Percentiles rank a stretch among this genome's conserved stretches.
These are phyloP conservation scores for Exophiala oligosperma DNA, from an alignment of 2,329 filamentous ascomycete genomes.

Conservation along the genomic window DNA sequence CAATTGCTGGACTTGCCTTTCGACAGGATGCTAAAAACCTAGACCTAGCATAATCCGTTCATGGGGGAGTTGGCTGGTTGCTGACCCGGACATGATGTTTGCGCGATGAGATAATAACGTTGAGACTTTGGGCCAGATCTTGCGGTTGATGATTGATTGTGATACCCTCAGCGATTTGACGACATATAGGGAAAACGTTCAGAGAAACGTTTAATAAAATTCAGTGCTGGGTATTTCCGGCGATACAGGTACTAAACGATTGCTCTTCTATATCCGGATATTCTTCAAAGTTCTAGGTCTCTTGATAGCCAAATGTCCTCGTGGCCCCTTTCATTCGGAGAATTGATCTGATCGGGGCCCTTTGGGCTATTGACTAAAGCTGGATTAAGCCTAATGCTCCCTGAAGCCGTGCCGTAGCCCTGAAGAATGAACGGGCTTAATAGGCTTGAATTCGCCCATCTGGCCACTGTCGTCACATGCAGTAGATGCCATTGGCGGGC, in stretches of 20 bases:
- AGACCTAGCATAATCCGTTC: too few relatives aligned
- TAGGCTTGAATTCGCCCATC: background rate
- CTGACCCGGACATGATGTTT: background rate
- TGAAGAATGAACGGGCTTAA: too few relatives aligned
- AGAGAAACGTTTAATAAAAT: too few relatives aligned
- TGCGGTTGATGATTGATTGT: conserved; percentile 1
- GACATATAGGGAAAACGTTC: background rate
- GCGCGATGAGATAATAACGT: background rate
- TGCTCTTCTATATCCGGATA: background rate
- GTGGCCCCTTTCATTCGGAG: background rate
- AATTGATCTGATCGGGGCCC: background rate
- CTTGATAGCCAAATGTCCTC: too few relatives aligned
- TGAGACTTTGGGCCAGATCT: background rate
- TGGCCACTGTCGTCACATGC: background rate
- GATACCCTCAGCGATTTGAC: background rate
- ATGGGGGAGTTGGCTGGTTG: background rate
- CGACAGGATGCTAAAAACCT: too few relatives aligned
- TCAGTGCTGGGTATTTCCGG: too few relatives aligned
- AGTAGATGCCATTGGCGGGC: background rate
- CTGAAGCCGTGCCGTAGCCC: too few relatives aligned
- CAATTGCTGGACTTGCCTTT: too few relatives aligned
- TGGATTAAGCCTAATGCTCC: too few relatives aligned
- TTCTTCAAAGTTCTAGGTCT: background rate
- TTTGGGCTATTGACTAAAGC: background rate
- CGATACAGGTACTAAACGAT: background rate